phyloP scores from a whole-genome alignment of 495 filamentous ascomycete genomes.

The Amphirosellinia nigrospora region DNA sequence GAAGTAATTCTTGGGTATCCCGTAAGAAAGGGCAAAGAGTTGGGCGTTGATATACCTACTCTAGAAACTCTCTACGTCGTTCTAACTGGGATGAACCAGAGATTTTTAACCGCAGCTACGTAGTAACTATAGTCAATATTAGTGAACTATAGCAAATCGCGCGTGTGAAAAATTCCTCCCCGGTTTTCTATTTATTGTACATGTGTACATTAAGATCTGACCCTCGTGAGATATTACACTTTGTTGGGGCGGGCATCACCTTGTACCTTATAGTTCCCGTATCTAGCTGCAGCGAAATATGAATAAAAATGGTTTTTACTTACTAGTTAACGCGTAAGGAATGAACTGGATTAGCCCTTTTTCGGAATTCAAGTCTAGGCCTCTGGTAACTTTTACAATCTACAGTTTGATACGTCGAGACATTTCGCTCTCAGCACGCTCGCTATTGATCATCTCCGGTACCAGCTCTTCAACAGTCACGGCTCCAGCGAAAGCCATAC shows the following conservation, averaged over 20 bases:
- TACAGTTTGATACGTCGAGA: slow-evolving; percentile 46
- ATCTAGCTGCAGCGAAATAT: not conserved
- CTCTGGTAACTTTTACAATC: slow-evolving; percentile 2
- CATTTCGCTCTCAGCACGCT: slow-evolving; percentile 46
- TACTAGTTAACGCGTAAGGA: not conserved
- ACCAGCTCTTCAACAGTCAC: slow-evolving; percentile 63
- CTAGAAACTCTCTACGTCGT: slow-evolving; percentile 57
- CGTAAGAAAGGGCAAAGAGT: slow-evolving; percentile 54
- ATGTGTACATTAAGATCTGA: not conserved
- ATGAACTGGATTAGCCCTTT: not conserved
- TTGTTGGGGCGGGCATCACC: not conserved
- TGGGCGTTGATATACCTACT: slow-evolving; percentile 54
- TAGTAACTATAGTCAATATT: not conserved
- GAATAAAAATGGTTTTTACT: not conserved
- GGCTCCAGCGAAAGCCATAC: slow-evolving; percentile 72
- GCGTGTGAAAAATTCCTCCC: not conserved
- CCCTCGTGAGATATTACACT: not conserved
- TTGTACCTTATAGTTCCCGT: not conserved
- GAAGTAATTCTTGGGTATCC: slow-evolving; percentile 64
- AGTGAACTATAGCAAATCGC: not conserved
- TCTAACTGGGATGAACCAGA: slow-evolving; percentile 47
- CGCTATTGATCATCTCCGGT: slow-evolving; percentile 62
- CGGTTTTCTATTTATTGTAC: not conserved
- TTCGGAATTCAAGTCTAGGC: not conserved
- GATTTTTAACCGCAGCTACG: slow-evolving; percentile 2